These are phyloP conservation scores for Triticum timopheevii DNA, from an alignment of 176 grass and related monocot species.

Conservation along the genomic window DNA sequence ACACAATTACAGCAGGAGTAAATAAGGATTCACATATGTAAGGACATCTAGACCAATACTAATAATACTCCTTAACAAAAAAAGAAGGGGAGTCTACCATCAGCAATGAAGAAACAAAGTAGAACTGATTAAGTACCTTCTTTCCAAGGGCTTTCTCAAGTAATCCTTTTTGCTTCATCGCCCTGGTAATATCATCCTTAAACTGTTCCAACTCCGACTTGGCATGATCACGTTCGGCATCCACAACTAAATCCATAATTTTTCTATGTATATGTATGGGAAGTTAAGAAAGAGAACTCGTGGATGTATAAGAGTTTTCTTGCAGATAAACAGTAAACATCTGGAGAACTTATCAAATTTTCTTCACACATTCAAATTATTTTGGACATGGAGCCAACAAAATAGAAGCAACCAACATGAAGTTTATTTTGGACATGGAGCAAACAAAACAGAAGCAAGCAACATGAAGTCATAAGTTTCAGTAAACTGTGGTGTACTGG, in stretches of 20 bases:
- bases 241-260: conserved; percentile 80
- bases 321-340: conserved; percentile 19
- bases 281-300: conserved; percentile 66
- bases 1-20: not conserved
- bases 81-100: conserved; percentile 7
- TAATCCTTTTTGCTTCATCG: conserved; percentile 65
- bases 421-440: conserved; percentile 12
- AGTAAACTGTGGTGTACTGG: not conserved
- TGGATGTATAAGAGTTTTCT: not conserved
- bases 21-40: not conserved
- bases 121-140: conserved; percentile 52
- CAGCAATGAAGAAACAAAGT: not conserved
- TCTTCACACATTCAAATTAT: conserved; percentile 9
- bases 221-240: conserved; percentile 79
- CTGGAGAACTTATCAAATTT: not conserved
- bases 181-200: conserved; percentile 62
- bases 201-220: conserved; percentile 74
- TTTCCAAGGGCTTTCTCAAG: conserved; percentile 75
- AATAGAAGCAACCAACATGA: not conserved
- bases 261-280: conserved; percentile 81
- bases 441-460: not conserved
- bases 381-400: not conserved
- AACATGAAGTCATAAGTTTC: not conserved
- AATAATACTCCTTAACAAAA: not conserved
- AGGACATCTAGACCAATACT: too few species aligned